These are phyloP conservation scores for Sporisorium iseilematis-ciliati DNA, from an alignment of 1,284 basidiomycete genomes.

Conservation along the genomic window DNA sequence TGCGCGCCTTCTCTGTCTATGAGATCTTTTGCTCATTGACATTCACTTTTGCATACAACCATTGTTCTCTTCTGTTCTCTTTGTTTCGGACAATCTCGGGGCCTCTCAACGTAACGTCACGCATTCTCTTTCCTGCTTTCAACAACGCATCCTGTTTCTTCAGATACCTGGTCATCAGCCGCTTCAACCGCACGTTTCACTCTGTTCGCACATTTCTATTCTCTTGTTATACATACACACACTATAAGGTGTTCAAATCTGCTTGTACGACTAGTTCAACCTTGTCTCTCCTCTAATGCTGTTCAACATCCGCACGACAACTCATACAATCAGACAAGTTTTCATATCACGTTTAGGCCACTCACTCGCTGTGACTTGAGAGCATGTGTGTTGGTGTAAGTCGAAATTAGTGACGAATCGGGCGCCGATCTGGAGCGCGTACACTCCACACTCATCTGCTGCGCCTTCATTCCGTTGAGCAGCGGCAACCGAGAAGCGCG, in stretches of 20 bases:
- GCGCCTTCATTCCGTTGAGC: not conserved
- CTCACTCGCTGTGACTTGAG: not conserved
- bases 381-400: not conserved
- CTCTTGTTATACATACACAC: slow-evolving; percentile 7
- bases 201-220: slow-evolving; percentile 20
- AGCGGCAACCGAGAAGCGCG: not conserved
- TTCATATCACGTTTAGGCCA: not conserved
- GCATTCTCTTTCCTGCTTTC: slow-evolving; percentile 46
- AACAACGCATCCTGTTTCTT: slow-evolving; percentile 42
- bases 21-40: slow-evolving; percentile 4
- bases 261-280: slow-evolving; percentile 58
- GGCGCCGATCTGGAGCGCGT: not conserved
- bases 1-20: slow-evolving; percentile 17
- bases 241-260: slow-evolving; percentile 7
- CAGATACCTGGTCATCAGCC: slow-evolving; percentile 34
- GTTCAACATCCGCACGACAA: slow-evolving; percentile 49
- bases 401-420: not conserved
- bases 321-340: slow-evolving; percentile 37
- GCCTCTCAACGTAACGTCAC: slow-evolving; percentile 50
- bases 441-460: slow-evolving; percentile 11
- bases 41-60: slow-evolving; percentile 17
- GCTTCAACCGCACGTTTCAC: slow-evolving; percentile 14
- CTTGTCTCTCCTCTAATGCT: slow-evolving; percentile 51
- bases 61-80: slow-evolving; percentile 5
- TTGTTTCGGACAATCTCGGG: slow-evolving; percentile 42